Evolutionary conservation across 805 yeast species (phyloP).

Genomic region (Saccharomyces mikatae): DNA sequence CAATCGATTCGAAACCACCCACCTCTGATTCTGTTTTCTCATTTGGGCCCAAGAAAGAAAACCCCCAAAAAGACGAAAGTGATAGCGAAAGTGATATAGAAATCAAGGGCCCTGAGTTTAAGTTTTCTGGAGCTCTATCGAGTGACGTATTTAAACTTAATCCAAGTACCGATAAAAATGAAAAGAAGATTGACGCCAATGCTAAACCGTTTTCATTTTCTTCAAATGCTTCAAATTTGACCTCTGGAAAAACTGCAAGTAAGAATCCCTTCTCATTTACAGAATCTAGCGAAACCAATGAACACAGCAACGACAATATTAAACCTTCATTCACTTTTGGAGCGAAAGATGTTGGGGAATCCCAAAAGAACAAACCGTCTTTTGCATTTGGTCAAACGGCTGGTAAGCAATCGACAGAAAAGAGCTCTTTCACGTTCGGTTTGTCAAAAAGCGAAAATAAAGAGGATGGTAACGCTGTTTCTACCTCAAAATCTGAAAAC

Average conservation of each 20-base stretch:
- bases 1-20: conserved; percentile 39
- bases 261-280: background rate
- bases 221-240: background rate
- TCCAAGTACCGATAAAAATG: conserved; percentile 4
- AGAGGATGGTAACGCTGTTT: background rate
- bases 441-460: background rate
- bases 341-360: conserved; percentile 1
- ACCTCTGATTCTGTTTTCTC: conserved; percentile 45
- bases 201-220: conserved; percentile 17
- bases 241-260: conserved; percentile 2
- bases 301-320: conserved; percentile 8
- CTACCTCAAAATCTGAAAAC: background rate
- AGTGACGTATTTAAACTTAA: conserved; percentile 32
- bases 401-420: background rate
- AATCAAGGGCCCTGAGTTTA: conserved; percentile 36
- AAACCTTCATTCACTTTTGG: conserved; percentile 24
- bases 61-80: conserved; percentile 19
- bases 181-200: background rate
- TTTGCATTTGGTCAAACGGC: conserved; percentile 17
- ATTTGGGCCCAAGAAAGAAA: conserved; percentile 28
- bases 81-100: conserved; percentile 29
- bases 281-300: conserved; percentile 16
- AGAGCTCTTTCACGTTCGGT: background rate
- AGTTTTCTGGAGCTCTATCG: conserved; percentile 29
- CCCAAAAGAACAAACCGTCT: conserved; percentile 11